phyloP scores from a whole-genome alignment of 176 grass and related monocot genomes.

The Ananas comosus region DNA sequence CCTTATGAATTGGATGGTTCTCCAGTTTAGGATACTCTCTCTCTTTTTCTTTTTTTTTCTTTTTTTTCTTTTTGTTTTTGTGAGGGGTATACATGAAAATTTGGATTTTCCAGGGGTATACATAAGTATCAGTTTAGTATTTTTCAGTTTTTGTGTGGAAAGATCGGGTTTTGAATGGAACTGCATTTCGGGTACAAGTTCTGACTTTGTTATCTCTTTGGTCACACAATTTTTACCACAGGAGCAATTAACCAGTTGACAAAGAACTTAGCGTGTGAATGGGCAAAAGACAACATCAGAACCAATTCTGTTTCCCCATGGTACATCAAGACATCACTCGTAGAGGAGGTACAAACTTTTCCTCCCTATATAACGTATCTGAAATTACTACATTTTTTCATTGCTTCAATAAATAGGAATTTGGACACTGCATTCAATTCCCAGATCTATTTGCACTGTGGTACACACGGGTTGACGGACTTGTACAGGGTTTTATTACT shows the following conservation, averaged over 20 bases:
- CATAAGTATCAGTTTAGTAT: too few relatives aligned
- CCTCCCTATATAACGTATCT: neutral
- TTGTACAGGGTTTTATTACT: neutral
- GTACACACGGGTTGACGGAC: neutral
- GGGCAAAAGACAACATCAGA: conserved; percentile 82
- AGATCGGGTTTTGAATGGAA: too few relatives aligned
- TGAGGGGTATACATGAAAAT: too few relatives aligned
- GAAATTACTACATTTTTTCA: neutral
- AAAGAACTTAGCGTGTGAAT: conserved; percentile 86
- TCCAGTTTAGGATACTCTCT: too few relatives aligned
- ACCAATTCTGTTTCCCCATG: conserved; percentile 72
- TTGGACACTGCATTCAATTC: neutral
- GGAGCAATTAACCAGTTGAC: conserved; percentile 80
- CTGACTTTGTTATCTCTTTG: neutral
- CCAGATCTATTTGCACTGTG: neutral
- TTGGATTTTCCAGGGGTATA: too few relatives aligned
- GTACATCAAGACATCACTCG: conserved; percentile 84
- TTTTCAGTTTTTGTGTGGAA: too few relatives aligned
- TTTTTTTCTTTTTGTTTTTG: too few relatives aligned
- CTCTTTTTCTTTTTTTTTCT: too few relatives aligned
- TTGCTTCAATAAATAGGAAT: neutral
- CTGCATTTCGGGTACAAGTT: neutral
- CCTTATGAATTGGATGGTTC: too few relatives aligned
- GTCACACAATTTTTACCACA: conserved; percentile 3
- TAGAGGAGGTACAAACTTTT: conserved; percentile 32